Percentiles rank a stretch among this genome's conserved stretches.
Evolutionary conservation across 306 rosid genomes (phyloP).

Genomic region (Prosopis cineraria): DNA sequence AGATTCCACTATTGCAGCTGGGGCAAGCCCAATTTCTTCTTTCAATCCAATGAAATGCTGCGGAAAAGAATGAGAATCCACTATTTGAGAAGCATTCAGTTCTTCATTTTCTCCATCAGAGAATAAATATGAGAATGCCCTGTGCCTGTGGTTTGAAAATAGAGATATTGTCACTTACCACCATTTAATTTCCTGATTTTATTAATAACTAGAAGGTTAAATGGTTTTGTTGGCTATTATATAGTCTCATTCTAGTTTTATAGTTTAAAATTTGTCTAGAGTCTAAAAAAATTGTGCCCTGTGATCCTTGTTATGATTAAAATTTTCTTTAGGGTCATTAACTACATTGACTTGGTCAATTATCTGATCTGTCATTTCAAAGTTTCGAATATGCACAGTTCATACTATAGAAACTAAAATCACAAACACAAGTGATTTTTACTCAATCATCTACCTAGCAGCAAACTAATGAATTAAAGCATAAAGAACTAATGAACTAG

Average conservation of each 20-base stretch:
- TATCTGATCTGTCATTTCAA: not conserved
- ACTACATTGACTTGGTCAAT: not conserved
- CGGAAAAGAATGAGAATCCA: conserved; percentile 90
- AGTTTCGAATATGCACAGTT: not conserved
- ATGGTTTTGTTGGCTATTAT: not conserved
- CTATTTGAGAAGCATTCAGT: conserved; percentile 75
- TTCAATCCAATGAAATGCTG: conserved; percentile 78
- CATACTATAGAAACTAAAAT: not conserved
- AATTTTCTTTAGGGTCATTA: not conserved
- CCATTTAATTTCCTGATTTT: not conserved
- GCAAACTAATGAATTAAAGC: not conserved
- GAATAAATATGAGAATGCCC: conserved; percentile 83
- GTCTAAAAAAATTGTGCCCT: not conserved
- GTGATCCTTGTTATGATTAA: not conserved
- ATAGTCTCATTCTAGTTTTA: not conserved
- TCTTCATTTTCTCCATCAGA: conserved; percentile 89
- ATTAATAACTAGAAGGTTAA: not conserved
- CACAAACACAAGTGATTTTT: not conserved
- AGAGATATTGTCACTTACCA: not conserved
- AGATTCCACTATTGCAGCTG: conserved; percentile 80
- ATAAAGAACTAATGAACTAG: not conserved
- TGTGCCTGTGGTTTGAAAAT: conserved; percentile 65
- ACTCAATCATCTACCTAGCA: not conserved
- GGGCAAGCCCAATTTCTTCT: conserved; percentile 81
- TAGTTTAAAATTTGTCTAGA: not conserved